These are phyloP conservation scores for Aspergillus taichungensis DNA, from an alignment of 495 filamentous ascomycete species.

Conservation along the genomic window DNA sequence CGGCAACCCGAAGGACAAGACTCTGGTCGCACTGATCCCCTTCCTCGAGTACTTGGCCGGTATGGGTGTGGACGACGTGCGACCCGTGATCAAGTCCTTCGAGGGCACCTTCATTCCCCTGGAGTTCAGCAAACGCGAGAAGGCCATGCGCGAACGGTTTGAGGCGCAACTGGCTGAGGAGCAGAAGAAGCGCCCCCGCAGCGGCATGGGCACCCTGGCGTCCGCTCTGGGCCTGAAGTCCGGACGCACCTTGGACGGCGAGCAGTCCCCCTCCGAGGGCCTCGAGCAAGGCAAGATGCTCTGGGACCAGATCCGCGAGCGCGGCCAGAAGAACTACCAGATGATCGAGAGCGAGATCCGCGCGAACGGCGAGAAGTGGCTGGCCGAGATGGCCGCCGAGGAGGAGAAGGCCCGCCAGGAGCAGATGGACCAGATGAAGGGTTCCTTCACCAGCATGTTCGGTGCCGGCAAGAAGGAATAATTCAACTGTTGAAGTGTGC, in stretches of 20 bases:
- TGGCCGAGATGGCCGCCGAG: slow-evolving; percentile 79
- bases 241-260: slow-evolving; percentile 46
- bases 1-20: slow-evolving; percentile 70
- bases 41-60: slow-evolving; percentile 94
- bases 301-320: slow-evolving; percentile 83
- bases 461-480: slow-evolving; percentile 32
- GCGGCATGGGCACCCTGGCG: slow-evolving; percentile 54
- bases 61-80: slow-evolving; percentile 82
- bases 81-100: slow-evolving; percentile 78
- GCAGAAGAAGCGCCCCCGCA: slow-evolving; percentile 49
- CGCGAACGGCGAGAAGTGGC: slow-evolving; percentile 87
- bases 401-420: slow-evolving; percentile 82
- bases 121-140: slow-evolving; percentile 86
- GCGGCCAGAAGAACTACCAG: slow-evolving; percentile 84
- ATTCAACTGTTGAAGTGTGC: background rate
- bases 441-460: slow-evolving; percentile 50
- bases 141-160: slow-evolving; percentile 69
- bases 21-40: slow-evolving; percentile 79
- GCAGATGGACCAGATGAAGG: slow-evolving; percentile 81
- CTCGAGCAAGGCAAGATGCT: slow-evolving; percentile 89
- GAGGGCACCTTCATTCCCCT: slow-evolving; percentile 75
- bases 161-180: slow-evolving; percentile 66
- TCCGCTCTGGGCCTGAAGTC: slow-evolving; percentile 68
- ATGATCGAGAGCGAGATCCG: slow-evolving; percentile 78
- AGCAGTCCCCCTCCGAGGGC: slow-evolving; percentile 60